Base-by-base conservation (phyloP, 2,329 filamentous ascomycete species). In the Aspergillus latus region DNA sequence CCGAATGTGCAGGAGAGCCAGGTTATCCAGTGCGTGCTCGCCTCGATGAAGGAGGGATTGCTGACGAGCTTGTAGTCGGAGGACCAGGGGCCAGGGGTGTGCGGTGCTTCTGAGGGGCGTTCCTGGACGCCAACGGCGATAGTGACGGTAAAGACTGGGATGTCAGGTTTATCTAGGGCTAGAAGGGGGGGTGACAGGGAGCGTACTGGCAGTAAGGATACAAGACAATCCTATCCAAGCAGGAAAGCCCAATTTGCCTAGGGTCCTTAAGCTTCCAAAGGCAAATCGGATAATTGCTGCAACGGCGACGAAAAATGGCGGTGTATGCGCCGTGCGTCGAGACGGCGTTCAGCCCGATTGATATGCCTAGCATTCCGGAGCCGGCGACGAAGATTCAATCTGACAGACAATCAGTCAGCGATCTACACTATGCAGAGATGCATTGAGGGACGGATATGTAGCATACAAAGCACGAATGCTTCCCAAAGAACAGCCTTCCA, bases 401-500 rank as follows among this genome's bases (percentile, higher is more conserved):
- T 64, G 10, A 4, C 32, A 32, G 16, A 7, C 21, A 36, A 15
- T 56, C 34, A 54, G 49, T 37, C 7, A 3, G 13, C 9, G 21
- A 8, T 28, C 5, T 32, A n/a, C 1, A 34, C 37, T 34, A 7
- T 34, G 32, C 32, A 34, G 10, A 34, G 30, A 34, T 34, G 2
- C 30, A 34, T 7, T 34, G 6, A 26, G 6, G 10, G 13, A 28
- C 21, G 29, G 44, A 32, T 37, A 34, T 1, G 11, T 4, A 11
- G 30, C 54, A 16, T 56, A 64, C 64, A 65, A 4, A 66, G 52
- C 15, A 58, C 59, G 15, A 65, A 64, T 1, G 49, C 57, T 10
- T 15, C 1, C 59, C 59, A 21, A 84, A 72, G 10, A 83, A 60
- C 59, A 82, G 81, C 28, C 78, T 74, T 0, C 82, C 82, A 4